Evolutionary conservation across 805 yeast species (phyloP).

Genomic region (Tetrapisispora nanseiensis): DNA sequence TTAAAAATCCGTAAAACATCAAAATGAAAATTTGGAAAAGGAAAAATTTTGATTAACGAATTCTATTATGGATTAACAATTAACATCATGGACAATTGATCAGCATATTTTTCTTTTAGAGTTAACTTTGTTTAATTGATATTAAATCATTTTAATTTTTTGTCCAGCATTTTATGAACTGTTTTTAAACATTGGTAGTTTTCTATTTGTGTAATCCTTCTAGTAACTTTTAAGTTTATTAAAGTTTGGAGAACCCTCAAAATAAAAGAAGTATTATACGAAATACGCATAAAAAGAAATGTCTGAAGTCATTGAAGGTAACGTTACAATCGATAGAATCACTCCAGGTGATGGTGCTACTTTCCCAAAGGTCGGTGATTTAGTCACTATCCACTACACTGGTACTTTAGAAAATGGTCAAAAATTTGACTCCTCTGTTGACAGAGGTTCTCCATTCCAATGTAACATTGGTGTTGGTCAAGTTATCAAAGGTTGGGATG

Average conservation of each 20-base stretch:
- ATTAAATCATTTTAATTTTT: too few species aligned
- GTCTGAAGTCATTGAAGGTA: slow-evolving; percentile 33
- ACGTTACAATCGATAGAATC: slow-evolving; percentile 31
- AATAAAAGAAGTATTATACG: not conserved
- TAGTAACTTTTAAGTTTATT: too few species aligned
- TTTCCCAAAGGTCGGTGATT: slow-evolving; percentile 81
- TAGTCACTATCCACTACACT: slow-evolving; percentile 87
- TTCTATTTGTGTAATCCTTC: too few species aligned
- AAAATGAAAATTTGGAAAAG: too few species aligned
- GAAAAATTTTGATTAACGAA: too few species aligned
- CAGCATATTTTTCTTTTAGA: too few species aligned
- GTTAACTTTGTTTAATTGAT: too few species aligned
- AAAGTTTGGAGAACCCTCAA: not conserved
- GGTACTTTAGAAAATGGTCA: slow-evolving; percentile 94
- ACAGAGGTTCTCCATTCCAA: slow-evolving; percentile 92
- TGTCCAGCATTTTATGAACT: too few species aligned
- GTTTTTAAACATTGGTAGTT: too few species aligned
- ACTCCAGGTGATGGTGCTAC: slow-evolving; percentile 70
- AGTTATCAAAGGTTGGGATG: slow-evolving; percentile 96
- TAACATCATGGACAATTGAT: too few species aligned
- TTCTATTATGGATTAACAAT: too few species aligned
- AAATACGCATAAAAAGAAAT: slow-evolving; percentile 11
- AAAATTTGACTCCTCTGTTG: slow-evolving; percentile 91
- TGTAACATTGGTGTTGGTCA: slow-evolving; percentile 91
- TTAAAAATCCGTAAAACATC: too few species aligned